Conservation (phyloP, 768 basidiomycete genomes). For the Nevesoporus exiguus region DNA sequence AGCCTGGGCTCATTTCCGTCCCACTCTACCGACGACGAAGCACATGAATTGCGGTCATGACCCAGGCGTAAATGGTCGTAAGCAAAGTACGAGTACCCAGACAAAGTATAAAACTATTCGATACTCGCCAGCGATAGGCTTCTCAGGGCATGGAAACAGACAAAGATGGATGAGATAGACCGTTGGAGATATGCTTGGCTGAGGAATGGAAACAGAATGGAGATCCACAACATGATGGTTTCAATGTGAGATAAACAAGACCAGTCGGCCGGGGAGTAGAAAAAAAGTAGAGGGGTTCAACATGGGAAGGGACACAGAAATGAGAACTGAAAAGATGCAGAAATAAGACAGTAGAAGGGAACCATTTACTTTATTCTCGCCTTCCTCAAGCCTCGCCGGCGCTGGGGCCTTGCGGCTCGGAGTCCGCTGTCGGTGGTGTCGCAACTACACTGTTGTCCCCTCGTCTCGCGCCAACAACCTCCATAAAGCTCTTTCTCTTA, state of each 20-base stretch:
- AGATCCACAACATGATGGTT: constrained; percentile 15
- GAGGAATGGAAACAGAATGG: constrained; percentile 8
- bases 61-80: constrained; percentile 20
- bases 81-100: constrained; percentile 19
- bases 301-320: neutral
- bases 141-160: neutral
- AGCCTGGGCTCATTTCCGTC: constrained; percentile 14
- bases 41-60: constrained; percentile 17
- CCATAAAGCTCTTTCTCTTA: constrained; percentile 55
- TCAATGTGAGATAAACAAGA: constrained; percentile 14
- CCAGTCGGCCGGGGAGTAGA: constrained; percentile 1
- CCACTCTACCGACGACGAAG: neutral
- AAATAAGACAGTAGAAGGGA: constrained; percentile 8
- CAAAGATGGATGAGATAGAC: constrained; percentile 2
- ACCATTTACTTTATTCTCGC: neutral
- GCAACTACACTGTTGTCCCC: constrained; percentile 21
- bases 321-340: constrained; percentile 7
- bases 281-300: constrained; percentile 1
- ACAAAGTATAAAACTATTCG: constrained; percentile 19
- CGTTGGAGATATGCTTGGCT: constrained; percentile 12
- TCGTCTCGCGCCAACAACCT: constrained; percentile 35
- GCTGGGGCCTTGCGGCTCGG: constrained; percentile 10
- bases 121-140: constrained; percentile 5
- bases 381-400: constrained; percentile 13
- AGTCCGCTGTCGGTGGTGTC: constrained; percentile 35